Evolutionary conservation across 2,329 filamentous ascomycete species (phyloP).

Genomic region (Didymella arachidicola): DNA sequence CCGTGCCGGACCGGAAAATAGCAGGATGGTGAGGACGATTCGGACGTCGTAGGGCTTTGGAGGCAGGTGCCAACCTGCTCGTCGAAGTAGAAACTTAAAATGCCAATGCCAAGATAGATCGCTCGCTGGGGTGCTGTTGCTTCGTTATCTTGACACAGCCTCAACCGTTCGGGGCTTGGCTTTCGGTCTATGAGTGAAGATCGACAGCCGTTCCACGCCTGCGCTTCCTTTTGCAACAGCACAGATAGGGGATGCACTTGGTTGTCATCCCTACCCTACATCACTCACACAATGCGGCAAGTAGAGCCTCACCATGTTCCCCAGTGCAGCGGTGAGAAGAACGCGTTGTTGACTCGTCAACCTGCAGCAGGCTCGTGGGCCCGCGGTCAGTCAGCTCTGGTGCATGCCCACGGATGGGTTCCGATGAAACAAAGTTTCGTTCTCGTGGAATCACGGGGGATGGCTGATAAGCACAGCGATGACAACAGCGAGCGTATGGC

Average conservation of each 20-base stretch:
- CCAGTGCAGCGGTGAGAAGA: slow-evolving; percentile 10
- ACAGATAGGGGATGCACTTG: slow-evolving; percentile 18
- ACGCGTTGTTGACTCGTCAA: slow-evolving; percentile 5
- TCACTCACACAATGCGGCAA: slow-evolving; percentile 1
- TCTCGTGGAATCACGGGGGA: not conserved
- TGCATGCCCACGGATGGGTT: not conserved
- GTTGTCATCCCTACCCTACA: slow-evolving; percentile 11
- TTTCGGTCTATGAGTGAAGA: slow-evolving; percentile 2
- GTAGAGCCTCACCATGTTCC: slow-evolving; percentile 16
- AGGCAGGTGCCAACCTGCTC: slow-evolving; percentile 2
- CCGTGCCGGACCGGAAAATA: not conserved
- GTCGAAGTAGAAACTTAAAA: slow-evolving; percentile 3
- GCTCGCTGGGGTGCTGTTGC: slow-evolving; percentile 13
- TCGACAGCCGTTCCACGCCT: slow-evolving; percentile 22
- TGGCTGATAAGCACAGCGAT: not conserved
- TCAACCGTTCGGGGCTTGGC: slow-evolving; percentile 14
- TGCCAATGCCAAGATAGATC: slow-evolving; percentile 21
- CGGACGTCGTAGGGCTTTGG: not conserved
- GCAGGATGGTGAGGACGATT: not conserved
- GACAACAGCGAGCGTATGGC: not conserved
- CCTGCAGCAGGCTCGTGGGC: not conserved
- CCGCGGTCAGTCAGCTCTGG: not conserved
- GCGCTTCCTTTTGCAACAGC: slow-evolving; percentile 15
- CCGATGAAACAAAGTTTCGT: not conserved
- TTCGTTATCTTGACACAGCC: slow-evolving; percentile 26